Conservation (phyloP, 306 rosid species). For the Heteromeles arbutifolia region DNA sequence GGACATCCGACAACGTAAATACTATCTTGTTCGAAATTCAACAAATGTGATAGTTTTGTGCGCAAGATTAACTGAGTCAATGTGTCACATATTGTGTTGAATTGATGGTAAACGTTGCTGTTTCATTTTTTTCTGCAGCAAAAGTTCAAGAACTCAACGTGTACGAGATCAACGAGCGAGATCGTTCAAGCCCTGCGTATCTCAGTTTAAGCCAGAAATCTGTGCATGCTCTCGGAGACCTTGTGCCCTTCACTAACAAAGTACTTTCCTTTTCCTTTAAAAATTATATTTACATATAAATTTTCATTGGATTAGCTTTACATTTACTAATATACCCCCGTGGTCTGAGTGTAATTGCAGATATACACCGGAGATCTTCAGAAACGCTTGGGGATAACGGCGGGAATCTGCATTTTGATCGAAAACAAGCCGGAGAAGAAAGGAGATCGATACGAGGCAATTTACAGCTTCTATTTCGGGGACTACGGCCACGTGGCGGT, state of each 20-base stretch:
- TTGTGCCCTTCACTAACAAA: conserved; percentile 70
- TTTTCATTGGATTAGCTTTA: no score
- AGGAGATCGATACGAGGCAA: conserved; percentile 20
- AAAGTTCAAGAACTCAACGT: conserved; percentile 52
- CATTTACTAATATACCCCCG: no score
- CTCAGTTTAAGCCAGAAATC: conserved; percentile 58
- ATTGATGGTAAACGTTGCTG: neutral
- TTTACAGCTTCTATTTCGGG: conserved; percentile 36
- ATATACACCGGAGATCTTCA: conserved; percentile 23
- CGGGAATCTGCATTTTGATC: conserved; percentile 30
- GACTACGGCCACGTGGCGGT: conserved; percentile 63
- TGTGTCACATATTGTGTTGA: no score
- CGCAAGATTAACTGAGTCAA: no score
- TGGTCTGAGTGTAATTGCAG: neutral
- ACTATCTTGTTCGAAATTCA: neutral
- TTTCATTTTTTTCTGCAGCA: conserved; percentile 17
- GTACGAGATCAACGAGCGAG: conserved; percentile 65
- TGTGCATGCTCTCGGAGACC: conserved; percentile 59
- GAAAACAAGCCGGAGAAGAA: conserved; percentile 49
- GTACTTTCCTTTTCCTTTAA: conserved; percentile 4
- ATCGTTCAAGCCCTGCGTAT: conserved; percentile 67
- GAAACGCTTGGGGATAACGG: conserved; percentile 13
- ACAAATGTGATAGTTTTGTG: neutral
- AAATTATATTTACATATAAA: neutral
- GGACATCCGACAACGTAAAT: neutral